Base-by-base conservation (phyloP, 2,329 filamentous ascomycete genomes). In the Exophiala bonariae region DNA sequence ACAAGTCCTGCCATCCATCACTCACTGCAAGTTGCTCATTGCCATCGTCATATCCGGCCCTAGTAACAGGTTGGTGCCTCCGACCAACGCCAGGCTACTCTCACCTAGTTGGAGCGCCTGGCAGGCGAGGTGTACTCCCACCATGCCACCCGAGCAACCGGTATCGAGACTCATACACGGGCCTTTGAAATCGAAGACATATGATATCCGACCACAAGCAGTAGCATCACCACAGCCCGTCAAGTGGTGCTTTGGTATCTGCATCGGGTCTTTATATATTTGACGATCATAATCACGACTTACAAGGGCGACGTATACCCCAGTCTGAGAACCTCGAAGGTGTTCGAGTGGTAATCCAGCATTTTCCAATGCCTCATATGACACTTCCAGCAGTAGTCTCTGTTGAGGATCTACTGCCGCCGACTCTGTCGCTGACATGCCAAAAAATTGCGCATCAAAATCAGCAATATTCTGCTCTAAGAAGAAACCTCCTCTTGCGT, bases 91-190 rank as follows among this genome's bases (percentile, higher is more conserved):
- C 30, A 73, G 52, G 3, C 65, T 67, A 0, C 69, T 67, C 37
- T 80, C 75, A 2, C 72, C 69, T 16, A 57, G 64, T 6, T 71
- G 64, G 1, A 82, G 62, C 18, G 72, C 75, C 41, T 78, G 74
- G n/a, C 72, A 74, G 2, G 76, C 79, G 26, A 77, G 62, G 55
- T 82, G 75, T 3, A 82, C 67, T 0, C 75, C 75, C 3, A 80
- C 74, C 16, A 82, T 65, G 41, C 74, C 78, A 10, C 73, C 74
- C 18, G 77, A 81, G 61, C 80, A 83, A 18, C 77, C 80, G 1
- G 80, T 82, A 43, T 83, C 80, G 11, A 83, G 62, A 0, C 77
- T 80, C 60, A 81, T 70, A 41, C 30, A 28, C 4, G 44, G 45
- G 1, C 46, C 46, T 39, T 19, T 23, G n/a, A 63, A 64, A 49